These are phyloP conservation scores for Leucocoprinus sp. DNA, from an alignment of 768 basidiomycete genomes.

Conservation along the genomic window DNA sequence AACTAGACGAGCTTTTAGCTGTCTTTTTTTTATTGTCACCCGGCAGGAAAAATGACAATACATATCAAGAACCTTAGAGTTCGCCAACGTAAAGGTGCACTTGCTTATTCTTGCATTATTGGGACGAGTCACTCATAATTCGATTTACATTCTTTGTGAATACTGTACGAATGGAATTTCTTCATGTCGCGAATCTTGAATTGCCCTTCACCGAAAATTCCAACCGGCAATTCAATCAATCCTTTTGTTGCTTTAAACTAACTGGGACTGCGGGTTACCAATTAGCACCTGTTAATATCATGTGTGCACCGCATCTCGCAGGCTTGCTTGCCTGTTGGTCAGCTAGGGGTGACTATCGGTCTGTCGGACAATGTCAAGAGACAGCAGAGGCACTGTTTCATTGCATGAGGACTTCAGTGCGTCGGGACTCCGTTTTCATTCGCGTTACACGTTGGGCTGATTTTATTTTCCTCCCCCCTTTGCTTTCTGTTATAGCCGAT, in stretches of 20 bases:
- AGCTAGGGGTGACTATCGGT: slow-evolving; percentile 54
- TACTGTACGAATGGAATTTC: no score
- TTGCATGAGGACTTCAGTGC: slow-evolving; percentile 82
- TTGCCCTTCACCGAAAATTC: slow-evolving; percentile 9
- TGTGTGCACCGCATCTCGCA: slow-evolving; percentile 63
- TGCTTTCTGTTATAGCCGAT: slow-evolving; percentile 40
- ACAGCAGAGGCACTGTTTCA: slow-evolving; percentile 55
- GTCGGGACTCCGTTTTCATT: slow-evolving; percentile 21
- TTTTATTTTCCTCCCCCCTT: not conserved
- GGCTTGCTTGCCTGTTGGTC: slow-evolving; percentile 87
- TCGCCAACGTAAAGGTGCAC: slow-evolving; percentile 61
- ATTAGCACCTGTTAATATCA: slow-evolving; percentile 37
- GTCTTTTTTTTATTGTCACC: not conserved
- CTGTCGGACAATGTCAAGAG: slow-evolving; percentile 45
- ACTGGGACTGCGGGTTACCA: not conserved
- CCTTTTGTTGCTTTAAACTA: not conserved
- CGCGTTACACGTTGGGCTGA: not conserved
- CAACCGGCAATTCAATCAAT: not conserved
- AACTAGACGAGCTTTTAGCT: not conserved
- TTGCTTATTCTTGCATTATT: not conserved
- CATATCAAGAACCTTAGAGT: slow-evolving; percentile 79
- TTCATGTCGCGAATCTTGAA: no score
- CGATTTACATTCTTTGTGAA: no score
- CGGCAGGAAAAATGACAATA: slow-evolving; percentile 35
- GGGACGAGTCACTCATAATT: not conserved